phyloP scores from a whole-genome alignment of 495 filamentous ascomycete genomes.

The Amorphotheca resinae region DNA sequence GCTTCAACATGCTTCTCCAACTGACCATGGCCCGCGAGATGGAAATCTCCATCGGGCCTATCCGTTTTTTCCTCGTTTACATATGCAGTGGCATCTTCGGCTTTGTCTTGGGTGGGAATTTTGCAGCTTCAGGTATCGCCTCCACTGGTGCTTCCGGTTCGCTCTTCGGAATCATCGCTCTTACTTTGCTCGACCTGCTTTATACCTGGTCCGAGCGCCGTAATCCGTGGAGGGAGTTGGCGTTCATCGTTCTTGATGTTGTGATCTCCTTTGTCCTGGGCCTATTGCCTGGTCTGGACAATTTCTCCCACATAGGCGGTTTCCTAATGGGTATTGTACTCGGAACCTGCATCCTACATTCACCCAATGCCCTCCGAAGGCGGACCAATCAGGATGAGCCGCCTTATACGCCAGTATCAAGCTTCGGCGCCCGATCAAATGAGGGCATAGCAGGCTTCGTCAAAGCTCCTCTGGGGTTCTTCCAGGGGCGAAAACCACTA shows the following conservation, averaged over 20 bases:
- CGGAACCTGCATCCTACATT: conserved; percentile 76
- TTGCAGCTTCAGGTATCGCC: conserved; percentile 62
- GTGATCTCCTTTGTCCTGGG: conserved; percentile 85
- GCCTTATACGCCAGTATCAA: conserved; percentile 50
- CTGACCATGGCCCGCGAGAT: conserved; percentile 79
- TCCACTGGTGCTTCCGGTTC: conserved; percentile 82
- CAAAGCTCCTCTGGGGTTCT: conserved; percentile 65
- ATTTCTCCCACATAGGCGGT: conserved; percentile 94
- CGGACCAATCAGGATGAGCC: conserved; percentile 56
- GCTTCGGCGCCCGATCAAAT: conserved; percentile 24
- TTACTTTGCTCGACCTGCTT: conserved; percentile 75
- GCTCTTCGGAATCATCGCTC: conserved; percentile 82
- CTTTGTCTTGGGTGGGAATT: conserved; percentile 91
- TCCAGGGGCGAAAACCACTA: conserved; percentile 77
- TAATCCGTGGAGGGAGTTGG: conserved; percentile 64
- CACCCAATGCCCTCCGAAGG: conserved; percentile 65
- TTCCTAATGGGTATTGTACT: conserved; percentile 86
- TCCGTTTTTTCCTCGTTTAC: conserved; percentile 82
- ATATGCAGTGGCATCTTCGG: conserved; percentile 88
- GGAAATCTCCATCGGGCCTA: conserved; percentile 72
- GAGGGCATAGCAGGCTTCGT: conserved; percentile 43
- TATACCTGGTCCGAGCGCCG: conserved; percentile 77
- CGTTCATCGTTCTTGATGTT: conserved; percentile 75
- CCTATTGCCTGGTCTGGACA: conserved; percentile 85
- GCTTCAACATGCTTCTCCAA: conserved; percentile 88